Conservation (phyloP, 1,284 basidiomycete species). For the Puccinia coronata region DNA sequence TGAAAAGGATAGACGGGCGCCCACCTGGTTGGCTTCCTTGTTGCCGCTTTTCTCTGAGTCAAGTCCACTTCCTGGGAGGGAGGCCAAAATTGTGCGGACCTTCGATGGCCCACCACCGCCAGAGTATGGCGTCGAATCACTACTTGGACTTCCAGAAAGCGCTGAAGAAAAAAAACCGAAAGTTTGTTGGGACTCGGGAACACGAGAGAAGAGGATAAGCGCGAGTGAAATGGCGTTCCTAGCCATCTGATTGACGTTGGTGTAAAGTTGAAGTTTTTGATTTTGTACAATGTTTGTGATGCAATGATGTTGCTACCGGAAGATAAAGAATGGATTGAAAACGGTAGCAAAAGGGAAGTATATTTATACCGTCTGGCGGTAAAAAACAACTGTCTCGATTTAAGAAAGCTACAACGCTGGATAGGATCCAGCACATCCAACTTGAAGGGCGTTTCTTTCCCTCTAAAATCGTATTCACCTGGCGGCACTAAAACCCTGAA, state of each 20-base stretch:
- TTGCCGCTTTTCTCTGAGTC: neutral
- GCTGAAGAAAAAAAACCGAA: neutral
- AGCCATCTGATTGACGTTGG: neutral
- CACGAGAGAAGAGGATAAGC: neutral
- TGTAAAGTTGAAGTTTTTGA: neutral
- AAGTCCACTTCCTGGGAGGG: neutral
- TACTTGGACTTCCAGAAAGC: neutral
- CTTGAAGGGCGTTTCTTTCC: neutral
- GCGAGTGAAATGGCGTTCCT: conserved; percentile 4
- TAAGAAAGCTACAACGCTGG: too few species aligned
- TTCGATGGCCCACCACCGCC: neutral
- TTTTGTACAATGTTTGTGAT: neutral
- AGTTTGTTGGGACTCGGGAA: neutral
- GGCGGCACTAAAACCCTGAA: conserved; percentile 1
- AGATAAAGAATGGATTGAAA: too few species aligned
- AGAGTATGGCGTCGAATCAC: neutral
- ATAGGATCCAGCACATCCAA: too few species aligned
- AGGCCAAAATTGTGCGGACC: neutral
- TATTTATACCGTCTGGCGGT: too few species aligned
- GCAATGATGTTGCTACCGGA: too few species aligned
- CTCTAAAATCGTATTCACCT: neutral
- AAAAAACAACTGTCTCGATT: too few species aligned
- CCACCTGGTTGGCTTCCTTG: neutral
- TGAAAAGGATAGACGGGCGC: neutral
- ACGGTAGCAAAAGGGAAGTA: too few species aligned